phyloP scores from a whole-genome alignment of 495 filamentous ascomycete genomes.

The Xylaria castorea region DNA sequence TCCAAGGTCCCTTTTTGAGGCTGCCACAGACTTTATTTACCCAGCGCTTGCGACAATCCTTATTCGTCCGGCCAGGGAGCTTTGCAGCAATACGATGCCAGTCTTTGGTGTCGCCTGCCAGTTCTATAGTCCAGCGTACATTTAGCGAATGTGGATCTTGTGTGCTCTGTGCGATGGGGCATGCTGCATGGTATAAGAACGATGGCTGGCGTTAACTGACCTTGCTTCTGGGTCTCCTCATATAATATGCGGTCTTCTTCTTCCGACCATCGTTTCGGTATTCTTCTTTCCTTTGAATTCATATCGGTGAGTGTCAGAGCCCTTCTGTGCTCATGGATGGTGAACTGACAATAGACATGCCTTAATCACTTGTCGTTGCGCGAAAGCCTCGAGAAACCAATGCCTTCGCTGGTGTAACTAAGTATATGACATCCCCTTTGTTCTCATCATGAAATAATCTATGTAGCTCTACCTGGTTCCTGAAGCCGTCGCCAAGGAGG shows the following conservation, averaged over 20 bases:
- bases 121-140: not conserved
- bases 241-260: conserved; percentile 41
- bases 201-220: conserved; percentile 1
- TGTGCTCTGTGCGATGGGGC: not conserved
- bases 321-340: not conserved
- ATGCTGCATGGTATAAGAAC: not conserved
- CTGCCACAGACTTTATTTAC: conserved; percentile 49
- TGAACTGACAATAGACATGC: not conserved
- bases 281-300: conserved; percentile 28
- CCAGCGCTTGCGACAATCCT: conserved; percentile 54
- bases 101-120: conserved; percentile 29
- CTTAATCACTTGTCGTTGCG: not conserved
- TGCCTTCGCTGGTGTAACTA: not conserved
- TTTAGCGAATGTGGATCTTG: not conserved
- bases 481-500: not conserved
- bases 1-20: conserved; percentile 52
- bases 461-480: not conserved
- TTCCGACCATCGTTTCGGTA: conserved; percentile 44
- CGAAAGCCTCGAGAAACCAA: not conserved
- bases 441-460: not conserved
- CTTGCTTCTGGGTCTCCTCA: conserved; percentile 41
- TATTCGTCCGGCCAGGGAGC: conserved; percentile 49
- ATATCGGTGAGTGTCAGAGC: not conserved
- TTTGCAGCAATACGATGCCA: conserved; percentile 46
- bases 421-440: not conserved